Evolutionary conservation across 352 stramenopile species (phyloP).

Genomic region (Peronospora destructor): DNA sequence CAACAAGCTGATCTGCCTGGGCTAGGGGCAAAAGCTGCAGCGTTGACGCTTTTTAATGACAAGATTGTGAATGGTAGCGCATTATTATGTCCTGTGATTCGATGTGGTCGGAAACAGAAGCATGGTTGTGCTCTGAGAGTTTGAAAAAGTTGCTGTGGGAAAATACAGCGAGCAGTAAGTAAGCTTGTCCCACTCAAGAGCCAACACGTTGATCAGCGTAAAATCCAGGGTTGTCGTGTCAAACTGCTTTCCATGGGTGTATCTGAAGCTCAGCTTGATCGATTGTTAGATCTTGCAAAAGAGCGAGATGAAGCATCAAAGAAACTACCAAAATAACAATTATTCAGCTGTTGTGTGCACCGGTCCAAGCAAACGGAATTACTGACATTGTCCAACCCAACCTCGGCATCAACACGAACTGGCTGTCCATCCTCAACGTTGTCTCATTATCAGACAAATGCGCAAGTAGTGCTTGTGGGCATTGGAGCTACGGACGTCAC

Average conservation of each 20-base stretch:
- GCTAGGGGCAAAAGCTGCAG: constrained; percentile 25
- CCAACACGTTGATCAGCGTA: constrained; percentile 1
- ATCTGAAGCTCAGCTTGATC: constrained; percentile 12
- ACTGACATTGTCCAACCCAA: not conserved
- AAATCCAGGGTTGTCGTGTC: constrained; percentile 12
- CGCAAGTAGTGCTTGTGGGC: constrained; percentile 83
- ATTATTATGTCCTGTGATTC: constrained; percentile 28
- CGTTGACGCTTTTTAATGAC: constrained; percentile 26
- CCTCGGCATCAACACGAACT: not conserved
- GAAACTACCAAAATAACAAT: not conserved
- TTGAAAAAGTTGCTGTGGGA: constrained; percentile 48
- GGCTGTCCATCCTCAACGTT: not conserved
- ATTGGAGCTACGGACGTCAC: constrained; percentile 95
- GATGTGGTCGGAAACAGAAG: constrained; percentile 44
- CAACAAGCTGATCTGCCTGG: constrained; percentile 12
- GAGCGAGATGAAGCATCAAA: not conserved
- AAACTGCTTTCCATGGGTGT: constrained; percentile 32
- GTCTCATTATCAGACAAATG: constrained; percentile 34
- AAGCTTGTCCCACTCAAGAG: constrained; percentile 18
- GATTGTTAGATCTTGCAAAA: constrained; percentile 16
- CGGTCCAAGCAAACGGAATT: constrained; percentile 8
- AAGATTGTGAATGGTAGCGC: not conserved
- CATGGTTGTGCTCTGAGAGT: constrained; percentile 33
- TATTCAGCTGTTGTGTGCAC: constrained; percentile 31
- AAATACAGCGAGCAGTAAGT: constrained; percentile 25